These are phyloP conservation scores for Blastocystis sp. DNA, from an alignment of 352 stramenopile species.

Conservation along the genomic window DNA sequence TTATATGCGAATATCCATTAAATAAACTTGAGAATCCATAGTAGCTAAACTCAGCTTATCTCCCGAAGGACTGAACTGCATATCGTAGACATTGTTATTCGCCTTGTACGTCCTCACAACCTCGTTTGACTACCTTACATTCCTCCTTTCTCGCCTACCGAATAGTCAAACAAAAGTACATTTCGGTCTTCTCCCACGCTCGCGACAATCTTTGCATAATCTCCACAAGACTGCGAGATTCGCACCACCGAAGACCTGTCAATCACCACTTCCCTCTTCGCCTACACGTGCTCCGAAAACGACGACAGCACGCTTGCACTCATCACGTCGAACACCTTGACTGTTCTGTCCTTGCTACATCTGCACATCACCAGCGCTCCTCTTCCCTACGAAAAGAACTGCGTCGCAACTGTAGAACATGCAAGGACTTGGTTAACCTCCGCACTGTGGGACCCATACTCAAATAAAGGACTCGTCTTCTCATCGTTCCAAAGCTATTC, in stretches of 20 bases:
- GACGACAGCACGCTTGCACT: not conserved
- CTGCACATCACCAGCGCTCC: not conserved
- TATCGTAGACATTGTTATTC: slow-evolving; percentile 23
- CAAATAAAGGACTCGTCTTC: not conserved
- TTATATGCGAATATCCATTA: slow-evolving; percentile 56
- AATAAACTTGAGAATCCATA: slow-evolving; percentile 22
- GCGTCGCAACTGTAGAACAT: not conserved
- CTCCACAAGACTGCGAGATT: slow-evolving; percentile 3
- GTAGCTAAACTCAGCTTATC: slow-evolving; percentile 17
- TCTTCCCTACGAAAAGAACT: not conserved
- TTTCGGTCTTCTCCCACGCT: not conserved
- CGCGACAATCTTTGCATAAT: slow-evolving; percentile 9
- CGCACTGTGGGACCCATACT: not conserved
- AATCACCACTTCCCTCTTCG: not conserved
- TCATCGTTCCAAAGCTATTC: slow-evolving; percentile 52
- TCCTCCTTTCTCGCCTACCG: not conserved
- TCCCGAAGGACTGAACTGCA: not conserved
- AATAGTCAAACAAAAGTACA: slow-evolving; percentile 12
- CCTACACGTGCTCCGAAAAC: slow-evolving; percentile 17
- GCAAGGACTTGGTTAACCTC: slow-evolving; percentile 42
- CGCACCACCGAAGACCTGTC: not conserved
- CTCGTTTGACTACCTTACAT: slow-evolving; percentile 24
- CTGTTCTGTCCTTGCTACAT: slow-evolving; percentile 2
- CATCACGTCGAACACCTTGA: slow-evolving; percentile 45
- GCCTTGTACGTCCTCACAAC: slow-evolving; percentile 23